phyloP scores from a whole-genome alignment of 78 protist species.

The Cavenderia fasciculata region DNA sequence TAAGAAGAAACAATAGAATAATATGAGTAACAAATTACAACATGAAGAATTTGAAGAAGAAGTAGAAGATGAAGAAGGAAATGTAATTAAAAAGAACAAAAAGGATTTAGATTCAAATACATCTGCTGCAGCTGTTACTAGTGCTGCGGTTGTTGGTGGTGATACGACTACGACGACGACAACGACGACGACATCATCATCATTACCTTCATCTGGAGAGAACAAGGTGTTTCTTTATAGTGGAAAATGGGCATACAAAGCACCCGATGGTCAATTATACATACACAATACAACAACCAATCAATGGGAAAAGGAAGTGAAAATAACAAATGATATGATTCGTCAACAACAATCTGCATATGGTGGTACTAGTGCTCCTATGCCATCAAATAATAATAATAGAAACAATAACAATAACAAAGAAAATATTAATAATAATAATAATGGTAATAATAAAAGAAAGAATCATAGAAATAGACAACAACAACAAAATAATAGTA shows the following conservation, averaged over 20 bases:
- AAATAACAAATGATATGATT: background rate
- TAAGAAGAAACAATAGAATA: too few species aligned
- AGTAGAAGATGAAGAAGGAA: too few species aligned
- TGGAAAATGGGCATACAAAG: background rate
- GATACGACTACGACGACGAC: too few species aligned
- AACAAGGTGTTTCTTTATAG: constrained; percentile 4
- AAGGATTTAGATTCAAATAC: too few species aligned
- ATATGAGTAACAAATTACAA: too few species aligned
- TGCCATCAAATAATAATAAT: background rate
- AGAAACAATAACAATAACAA: background rate
- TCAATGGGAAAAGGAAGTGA: constrained; percentile 21
- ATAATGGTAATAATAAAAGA: background rate
- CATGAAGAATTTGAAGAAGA: too few species aligned
- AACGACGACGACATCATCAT: too few species aligned
- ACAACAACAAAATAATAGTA: background rate
- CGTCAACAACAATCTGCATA: background rate
- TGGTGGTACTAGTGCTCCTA: background rate
- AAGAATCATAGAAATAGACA: background rate
- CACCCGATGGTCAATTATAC: background rate
- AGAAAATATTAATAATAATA: background rate
- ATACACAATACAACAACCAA: background rate
- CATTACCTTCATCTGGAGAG: background rate
- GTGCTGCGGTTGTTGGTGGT: too few species aligned
- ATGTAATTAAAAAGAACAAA: too few species aligned
- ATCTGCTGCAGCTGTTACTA: too few species aligned